Conservation (phyloP, 495 filamentous ascomycete species). For the Penicillium maclennaniae region DNA sequence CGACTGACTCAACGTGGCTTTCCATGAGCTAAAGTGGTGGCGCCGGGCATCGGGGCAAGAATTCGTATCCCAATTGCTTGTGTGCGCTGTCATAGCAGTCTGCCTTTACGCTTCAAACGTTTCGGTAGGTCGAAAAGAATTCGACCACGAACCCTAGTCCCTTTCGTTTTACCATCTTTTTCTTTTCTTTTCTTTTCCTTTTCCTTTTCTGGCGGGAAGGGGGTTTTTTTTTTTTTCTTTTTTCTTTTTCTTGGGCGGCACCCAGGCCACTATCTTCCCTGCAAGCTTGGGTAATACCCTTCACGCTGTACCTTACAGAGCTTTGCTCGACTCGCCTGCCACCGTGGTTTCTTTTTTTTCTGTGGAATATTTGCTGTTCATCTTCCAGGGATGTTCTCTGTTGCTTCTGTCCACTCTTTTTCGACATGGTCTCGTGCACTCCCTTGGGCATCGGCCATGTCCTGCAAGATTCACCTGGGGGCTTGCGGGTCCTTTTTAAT, state of each 20-base stretch:
- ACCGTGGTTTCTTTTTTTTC: slow-evolving; percentile 22
- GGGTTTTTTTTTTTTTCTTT: too few relatives aligned
- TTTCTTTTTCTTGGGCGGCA: slow-evolving; percentile 2
- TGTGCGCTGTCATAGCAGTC: slow-evolving; percentile 30
- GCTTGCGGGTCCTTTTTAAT: slow-evolving; percentile 26
- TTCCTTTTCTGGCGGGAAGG: slow-evolving; percentile 1
- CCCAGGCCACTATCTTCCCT: slow-evolving; percentile 16
- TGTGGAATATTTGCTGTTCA: slow-evolving; percentile 29
- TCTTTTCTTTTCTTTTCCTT: slow-evolving; percentile 12
- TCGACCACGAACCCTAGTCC: slow-evolving; percentile 26
- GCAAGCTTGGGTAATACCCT: slow-evolving; percentile 21
- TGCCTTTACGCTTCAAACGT: slow-evolving; percentile 17
- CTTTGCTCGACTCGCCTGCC: slow-evolving; percentile 22
- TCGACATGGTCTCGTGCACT: slow-evolving; percentile 32
- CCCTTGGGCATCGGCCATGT: slow-evolving; percentile 27
- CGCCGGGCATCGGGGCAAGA: slow-evolving; percentile 27
- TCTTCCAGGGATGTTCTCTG: slow-evolving; percentile 30
- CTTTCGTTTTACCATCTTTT: slow-evolving; percentile 13
- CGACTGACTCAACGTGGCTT: slow-evolving; percentile 26
- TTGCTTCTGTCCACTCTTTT: slow-evolving; percentile 23
- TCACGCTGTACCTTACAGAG: slow-evolving; percentile 28
- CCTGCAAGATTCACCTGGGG: slow-evolving; percentile 19
- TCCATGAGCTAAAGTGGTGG: slow-evolving; percentile 23
- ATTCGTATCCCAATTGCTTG: slow-evolving; percentile 31
- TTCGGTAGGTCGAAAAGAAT: slow-evolving; percentile 27